Evolutionary conservation across 257 asterid species (phyloP).

Genomic region (Fraxinus anomala): DNA sequence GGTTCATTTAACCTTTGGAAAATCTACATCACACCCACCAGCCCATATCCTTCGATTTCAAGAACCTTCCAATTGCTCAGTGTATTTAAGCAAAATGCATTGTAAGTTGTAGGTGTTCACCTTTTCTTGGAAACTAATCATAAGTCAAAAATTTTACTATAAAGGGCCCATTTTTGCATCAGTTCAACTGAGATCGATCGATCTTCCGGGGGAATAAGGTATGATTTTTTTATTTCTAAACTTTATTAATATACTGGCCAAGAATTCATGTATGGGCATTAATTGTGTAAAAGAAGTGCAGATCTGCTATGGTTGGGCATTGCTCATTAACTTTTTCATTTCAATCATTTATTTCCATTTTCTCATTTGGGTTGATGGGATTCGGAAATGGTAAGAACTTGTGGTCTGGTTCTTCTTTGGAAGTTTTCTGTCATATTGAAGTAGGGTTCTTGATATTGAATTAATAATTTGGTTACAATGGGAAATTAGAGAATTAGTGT

Average conservation of each 20-base stretch:
- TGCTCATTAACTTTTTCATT: constrained; percentile 8
- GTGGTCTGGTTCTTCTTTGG: not conserved
- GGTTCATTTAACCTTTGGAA: no score
- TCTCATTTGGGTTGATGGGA: not conserved
- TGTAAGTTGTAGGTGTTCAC: no score
- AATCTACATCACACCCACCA: no score
- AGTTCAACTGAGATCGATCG: no score
- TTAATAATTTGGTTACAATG: not conserved
- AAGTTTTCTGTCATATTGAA: not conserved
- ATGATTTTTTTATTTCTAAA: not conserved
- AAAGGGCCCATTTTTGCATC: no score
- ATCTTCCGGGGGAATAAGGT: no score
- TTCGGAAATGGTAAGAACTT: not conserved
- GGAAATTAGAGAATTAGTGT: not conserved
- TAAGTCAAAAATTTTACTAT: no score
- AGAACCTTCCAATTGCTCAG: no score
- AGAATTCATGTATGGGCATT: constrained; percentile 25
- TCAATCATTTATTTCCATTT: constrained; percentile 1
- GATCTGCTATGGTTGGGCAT: constrained; percentile 29
- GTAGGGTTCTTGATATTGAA: constrained; percentile 10
- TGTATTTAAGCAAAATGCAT: no score
- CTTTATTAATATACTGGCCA: constrained; percentile 15
- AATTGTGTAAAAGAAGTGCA: constrained; percentile 8
- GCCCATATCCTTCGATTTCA: no score
- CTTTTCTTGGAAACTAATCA: no score